A percentile compares a stretch with the other conserved stretches of the same genome.
Conservation (phyloP, 1,284 basidiomycete species). For the Ustilago tritici region DNA sequence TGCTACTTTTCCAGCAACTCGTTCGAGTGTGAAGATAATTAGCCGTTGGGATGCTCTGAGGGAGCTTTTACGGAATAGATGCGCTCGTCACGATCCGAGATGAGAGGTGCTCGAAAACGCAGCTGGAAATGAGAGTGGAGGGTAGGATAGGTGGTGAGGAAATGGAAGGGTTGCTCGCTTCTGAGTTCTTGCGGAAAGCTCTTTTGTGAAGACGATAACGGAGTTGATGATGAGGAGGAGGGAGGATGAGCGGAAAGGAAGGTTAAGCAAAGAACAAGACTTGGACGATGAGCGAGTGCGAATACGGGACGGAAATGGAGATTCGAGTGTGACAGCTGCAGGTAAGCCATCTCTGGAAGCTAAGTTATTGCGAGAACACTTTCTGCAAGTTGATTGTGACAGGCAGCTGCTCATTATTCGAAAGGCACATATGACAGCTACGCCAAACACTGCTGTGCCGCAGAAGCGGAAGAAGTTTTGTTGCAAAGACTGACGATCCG, state of each 20-base stretch:
- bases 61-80: background rate
- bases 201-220: constrained; percentile 23
- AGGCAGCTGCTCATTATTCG: constrained; percentile 6
- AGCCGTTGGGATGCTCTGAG: background rate
- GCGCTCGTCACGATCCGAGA: background rate
- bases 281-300: background rate
- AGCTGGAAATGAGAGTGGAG: background rate
- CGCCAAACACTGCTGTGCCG: background rate
- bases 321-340: constrained; percentile 1
- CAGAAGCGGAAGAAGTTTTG: constrained; percentile 4
- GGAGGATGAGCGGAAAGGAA: constrained; percentile 6
- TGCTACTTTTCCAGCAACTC: background rate
- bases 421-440: background rate
- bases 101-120: background rate
- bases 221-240: constrained; percentile 11
- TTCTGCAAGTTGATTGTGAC: constrained; percentile 7
- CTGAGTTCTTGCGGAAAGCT: constrained; percentile 20
- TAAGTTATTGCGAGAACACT: background rate
- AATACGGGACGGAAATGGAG: background rate
- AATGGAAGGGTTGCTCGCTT: constrained; percentile 13
- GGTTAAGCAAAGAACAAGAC: background rate
- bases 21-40: background rate
- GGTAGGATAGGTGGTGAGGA: background rate
- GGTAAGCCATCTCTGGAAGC: background rate
- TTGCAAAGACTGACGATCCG: background rate